Evolutionary conservation across 2,329 filamentous ascomycete species (phyloP), one percentile per base, ranked within the genome.

Genomic region (Beauveria sp.): DNA sequence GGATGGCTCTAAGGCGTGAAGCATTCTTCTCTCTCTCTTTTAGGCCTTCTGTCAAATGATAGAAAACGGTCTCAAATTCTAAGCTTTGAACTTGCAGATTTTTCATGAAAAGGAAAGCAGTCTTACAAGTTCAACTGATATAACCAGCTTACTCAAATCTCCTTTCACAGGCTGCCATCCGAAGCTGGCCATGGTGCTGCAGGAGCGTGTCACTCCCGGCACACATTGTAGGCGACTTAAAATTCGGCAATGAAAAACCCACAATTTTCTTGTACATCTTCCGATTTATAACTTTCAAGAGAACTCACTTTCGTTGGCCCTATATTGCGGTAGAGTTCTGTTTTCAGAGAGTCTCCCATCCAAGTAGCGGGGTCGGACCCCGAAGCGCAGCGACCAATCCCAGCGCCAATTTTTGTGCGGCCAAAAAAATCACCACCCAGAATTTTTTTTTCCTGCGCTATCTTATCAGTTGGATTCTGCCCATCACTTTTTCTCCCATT

Each of bases 401-500:
- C 28, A 47, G 28, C 22, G 14, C 22, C 24, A 40, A 16, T 50
- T 61, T 61, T 61, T 61, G 51, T 55, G 58, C 34, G 58, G 51
- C 24, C 30, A 12, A 38, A 43, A 61, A 53, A 40, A 43, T 43
- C 57, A 52, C 57, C 57, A 52, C 10, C 64, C 45, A 58, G 24
- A 52, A 66, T 64, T 70, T 70, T 71, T 70, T 70, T 70, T 66
- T 62, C 46, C 60, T 61, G 52, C 61, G 61, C 55, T 67, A 70
- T 71, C 70, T 72, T 71, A 72, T 72, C 70, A 59, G 59, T 52
- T 49, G 30, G 22, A 46, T 50, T 53, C 20, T 60, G 57, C 49
- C 57, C 57, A 49, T 54, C 45, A 57, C 51, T 53, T 56, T 58
- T 62, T 22, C 42, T 40, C 38, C 43, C 24, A 43, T 20, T 22